Percentiles rank a stretch among this genome's conserved stretches.
Conservation (phyloP, 352 stramenopile genomes). For the Globisporangium parvum region DNA sequence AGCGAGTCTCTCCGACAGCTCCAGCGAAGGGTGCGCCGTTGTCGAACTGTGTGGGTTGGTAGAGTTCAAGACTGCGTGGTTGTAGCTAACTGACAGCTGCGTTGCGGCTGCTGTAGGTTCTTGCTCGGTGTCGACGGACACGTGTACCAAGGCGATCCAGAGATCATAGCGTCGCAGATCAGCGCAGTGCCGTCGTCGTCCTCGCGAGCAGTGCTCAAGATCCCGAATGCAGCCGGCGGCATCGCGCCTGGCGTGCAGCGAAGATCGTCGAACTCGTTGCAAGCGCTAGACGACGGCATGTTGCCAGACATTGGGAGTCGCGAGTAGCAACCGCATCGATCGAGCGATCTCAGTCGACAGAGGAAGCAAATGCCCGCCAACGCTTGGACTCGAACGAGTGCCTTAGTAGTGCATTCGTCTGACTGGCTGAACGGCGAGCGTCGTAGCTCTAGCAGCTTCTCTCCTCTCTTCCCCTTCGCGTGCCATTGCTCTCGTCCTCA, state of each 20-base stretch:
- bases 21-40: constrained; percentile 55
- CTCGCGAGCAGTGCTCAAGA: constrained; percentile 33
- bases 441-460: neutral
- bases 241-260: constrained; percentile 11
- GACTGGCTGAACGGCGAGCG: too few species aligned
- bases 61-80: too few species aligned
- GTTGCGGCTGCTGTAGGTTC: constrained; percentile 29
- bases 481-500: too few species aligned
- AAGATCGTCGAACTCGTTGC: constrained; percentile 12
- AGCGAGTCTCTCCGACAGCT: constrained; percentile 34
- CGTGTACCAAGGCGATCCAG: constrained; percentile 73
- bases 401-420: neutral
- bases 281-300: constrained; percentile 8
- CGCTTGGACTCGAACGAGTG: neutral
- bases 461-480: too few species aligned
- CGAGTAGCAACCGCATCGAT: neutral
- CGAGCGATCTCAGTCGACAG: neutral
- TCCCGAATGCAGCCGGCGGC: constrained; percentile 29
- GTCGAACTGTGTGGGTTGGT: neutral
- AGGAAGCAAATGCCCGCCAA: neutral
- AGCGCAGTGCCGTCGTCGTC: constrained; percentile 17
- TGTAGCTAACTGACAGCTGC: neutral
- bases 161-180: constrained; percentile 41
- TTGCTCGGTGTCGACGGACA: constrained; percentile 76
- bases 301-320: constrained; percentile 11